phyloP scores from a whole-genome alignment of 345 rosid genomes.

The Nephelium lappaceum region DNA sequence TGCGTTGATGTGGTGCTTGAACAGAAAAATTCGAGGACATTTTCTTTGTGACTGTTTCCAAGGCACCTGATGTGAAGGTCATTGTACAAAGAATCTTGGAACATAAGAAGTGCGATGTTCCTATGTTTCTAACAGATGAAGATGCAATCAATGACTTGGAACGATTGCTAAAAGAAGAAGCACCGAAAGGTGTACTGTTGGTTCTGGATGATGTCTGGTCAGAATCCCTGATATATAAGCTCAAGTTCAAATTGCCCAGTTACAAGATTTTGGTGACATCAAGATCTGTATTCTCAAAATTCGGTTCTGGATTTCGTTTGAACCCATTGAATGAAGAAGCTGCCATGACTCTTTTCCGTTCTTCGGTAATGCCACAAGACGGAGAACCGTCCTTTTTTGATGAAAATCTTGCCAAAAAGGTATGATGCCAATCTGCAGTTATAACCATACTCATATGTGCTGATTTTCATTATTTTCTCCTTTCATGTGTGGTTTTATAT shows the following conservation, averaged over 20 bases:
- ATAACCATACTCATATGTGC: neutral
- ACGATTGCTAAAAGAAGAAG: slow-evolving; percentile 25
- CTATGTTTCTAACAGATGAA: slow-evolving; percentile 27
- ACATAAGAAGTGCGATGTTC: slow-evolving; percentile 16
- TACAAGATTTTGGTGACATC: slow-evolving; percentile 71
- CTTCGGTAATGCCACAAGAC: slow-evolving; percentile 24
- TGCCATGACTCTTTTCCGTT: slow-evolving; percentile 45
- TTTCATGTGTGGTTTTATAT: neutral
- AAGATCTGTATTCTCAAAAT: slow-evolving; percentile 44
- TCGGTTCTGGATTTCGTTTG: slow-evolving; percentile 31
- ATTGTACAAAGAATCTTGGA: slow-evolving; percentile 38
- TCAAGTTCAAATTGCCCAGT: slow-evolving; percentile 26
- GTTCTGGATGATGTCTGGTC: slow-evolving; percentile 79
- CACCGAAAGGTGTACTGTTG: slow-evolving; percentile 42
- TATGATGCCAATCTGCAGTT: slow-evolving; percentile 4
- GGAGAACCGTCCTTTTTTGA: slow-evolving; percentile 17
- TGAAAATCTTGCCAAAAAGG: slow-evolving; percentile 38
- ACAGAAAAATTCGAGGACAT: slow-evolving; percentile 53
- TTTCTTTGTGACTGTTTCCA: slow-evolving; percentile 50
- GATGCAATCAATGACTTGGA: slow-evolving; percentile 31
- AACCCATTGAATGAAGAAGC: slow-evolving; percentile 37
- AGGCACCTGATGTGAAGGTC: slow-evolving; percentile 33
- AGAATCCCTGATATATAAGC: slow-evolving; percentile 34
- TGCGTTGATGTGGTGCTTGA: slow-evolving; percentile 3
- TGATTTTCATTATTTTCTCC: neutral